Evolutionary conservation across 2,329 filamentous ascomycete genomes (phyloP).

Genomic region (Xenosphaeropsis pyriputrescens): DNA sequence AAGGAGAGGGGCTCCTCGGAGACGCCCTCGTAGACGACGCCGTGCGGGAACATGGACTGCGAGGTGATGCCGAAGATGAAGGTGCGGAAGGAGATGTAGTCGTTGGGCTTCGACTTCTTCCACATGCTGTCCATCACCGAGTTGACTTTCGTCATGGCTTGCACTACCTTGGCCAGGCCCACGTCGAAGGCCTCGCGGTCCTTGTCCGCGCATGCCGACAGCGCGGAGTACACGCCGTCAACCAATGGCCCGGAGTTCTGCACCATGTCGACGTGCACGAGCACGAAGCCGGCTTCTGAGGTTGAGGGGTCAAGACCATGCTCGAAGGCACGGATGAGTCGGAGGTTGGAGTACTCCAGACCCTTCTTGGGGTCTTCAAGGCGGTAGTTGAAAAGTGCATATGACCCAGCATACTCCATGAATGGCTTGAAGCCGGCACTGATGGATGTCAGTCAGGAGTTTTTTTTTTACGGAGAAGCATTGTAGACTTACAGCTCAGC

Average conservation of each 20-base stretch:
- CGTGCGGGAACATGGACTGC: conserved; percentile 87
- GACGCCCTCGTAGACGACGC: conserved; percentile 79
- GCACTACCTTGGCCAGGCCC: conserved; percentile 45
- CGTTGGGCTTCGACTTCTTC: conserved; percentile 67
- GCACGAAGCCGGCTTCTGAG: conserved; percentile 90
- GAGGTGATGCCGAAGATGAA: conserved; percentile 95
- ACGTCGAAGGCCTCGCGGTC: conserved; percentile 46
- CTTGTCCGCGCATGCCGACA: conserved; percentile 37
- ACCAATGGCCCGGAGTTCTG: conserved; percentile 69
- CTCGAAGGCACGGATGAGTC: conserved; percentile 83
- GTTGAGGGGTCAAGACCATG: conserved; percentile 73
- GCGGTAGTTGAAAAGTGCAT: conserved; percentile 55
- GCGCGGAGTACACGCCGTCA: conserved; percentile 51
- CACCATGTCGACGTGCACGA: conserved; percentile 94
- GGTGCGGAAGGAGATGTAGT: conserved; percentile 83
- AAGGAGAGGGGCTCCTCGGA: conserved; percentile 65
- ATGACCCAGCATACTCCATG: conserved; percentile 69
- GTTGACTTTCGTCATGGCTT: conserved; percentile 56
- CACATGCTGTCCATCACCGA: conserved; percentile 82
- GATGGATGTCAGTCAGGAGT: conserved; percentile 8
- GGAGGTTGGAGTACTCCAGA: conserved; percentile 52
- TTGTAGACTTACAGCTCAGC: conserved; percentile 62
- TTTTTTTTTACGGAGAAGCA: not conserved
- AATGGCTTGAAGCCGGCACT: conserved; percentile 71
- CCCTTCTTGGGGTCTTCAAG: conserved; percentile 39